Percentiles rank a stretch among this genome's conserved stretches.
Evolutionary conservation across 23 red algal species (phyloP).

Genomic region (Cyanidioschyzon merolae): DNA sequence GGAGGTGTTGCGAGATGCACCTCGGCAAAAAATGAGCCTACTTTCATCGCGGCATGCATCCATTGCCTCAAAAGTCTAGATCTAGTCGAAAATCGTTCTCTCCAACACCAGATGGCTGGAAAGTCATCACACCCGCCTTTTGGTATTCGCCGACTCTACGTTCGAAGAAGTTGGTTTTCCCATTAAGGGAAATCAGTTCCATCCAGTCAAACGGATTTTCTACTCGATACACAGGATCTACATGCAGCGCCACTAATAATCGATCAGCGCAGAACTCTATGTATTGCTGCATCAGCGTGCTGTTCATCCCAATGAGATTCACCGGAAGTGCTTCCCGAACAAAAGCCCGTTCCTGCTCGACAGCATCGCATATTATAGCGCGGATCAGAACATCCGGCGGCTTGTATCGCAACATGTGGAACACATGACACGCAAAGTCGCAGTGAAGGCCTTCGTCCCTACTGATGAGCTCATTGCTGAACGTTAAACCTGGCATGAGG

Average conservation of each 20-base stretch:
- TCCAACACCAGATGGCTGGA: not conserved
- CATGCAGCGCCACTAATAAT: conserved; percentile 4
- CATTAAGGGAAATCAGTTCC: conserved; percentile 31
- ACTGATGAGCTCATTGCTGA: conserved; percentile 27
- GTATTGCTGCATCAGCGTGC: conserved; percentile 24
- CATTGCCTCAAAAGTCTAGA: conserved; percentile 28
- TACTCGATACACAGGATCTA: not conserved
- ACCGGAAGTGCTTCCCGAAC: conserved; percentile 27
- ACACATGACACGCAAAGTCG: conserved; percentile 30
- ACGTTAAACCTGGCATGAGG: conserved; percentile 30
- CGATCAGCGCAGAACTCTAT: conserved; percentile 31
- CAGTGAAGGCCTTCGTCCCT: conserved; percentile 32
- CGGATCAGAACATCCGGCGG: not conserved
- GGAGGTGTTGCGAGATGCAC: no score
- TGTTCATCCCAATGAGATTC: conserved; percentile 27
- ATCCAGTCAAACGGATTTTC: conserved; percentile 36
- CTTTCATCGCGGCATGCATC: no score
- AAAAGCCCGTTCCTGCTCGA: conserved; percentile 26
- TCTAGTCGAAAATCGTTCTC: conserved; percentile 24
- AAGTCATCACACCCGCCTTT: conserved; percentile 28
- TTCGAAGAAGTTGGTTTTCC: conserved; percentile 38
- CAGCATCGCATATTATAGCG: conserved; percentile 20
- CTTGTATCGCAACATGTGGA: conserved; percentile 8
- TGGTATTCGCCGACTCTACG: conserved; percentile 31
- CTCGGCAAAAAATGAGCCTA: no score